These are phyloP conservation scores for Diaporthe sp. DNA, from an alignment of 2,329 filamentous ascomycete species.

Conservation along the genomic window DNA sequence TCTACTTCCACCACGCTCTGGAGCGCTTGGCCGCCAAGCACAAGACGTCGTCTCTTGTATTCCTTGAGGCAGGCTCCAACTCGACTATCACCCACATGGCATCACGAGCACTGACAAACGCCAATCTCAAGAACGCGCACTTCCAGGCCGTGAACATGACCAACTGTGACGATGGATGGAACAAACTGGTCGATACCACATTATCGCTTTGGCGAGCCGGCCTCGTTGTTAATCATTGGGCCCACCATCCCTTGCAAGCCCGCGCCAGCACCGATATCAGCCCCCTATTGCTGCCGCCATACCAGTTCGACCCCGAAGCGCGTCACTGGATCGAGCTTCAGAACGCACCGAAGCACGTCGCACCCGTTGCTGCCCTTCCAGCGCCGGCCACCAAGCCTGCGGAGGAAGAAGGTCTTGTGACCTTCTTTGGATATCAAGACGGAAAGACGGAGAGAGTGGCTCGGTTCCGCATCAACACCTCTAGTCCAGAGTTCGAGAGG, in stretches of 20 bases:
- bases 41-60: slow-evolving; percentile 47
- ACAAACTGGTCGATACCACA: slow-evolving; percentile 47
- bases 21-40: background rate
- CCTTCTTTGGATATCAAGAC: slow-evolving; percentile 42
- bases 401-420: slow-evolving; percentile 43
- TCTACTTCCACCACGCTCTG: slow-evolving; percentile 58
- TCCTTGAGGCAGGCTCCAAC: slow-evolving; percentile 59
- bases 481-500: slow-evolving; percentile 50
- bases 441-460: slow-evolving; percentile 40
- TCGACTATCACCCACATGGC: slow-evolving; percentile 55
- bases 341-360: slow-evolving; percentile 39
- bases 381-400: background rate
- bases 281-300: slow-evolving; percentile 54
- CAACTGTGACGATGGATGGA: slow-evolving; percentile 29
- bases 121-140: slow-evolving; percentile 7
- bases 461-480: slow-evolving; percentile 59
- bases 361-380: background rate
- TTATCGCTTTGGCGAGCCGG: slow-evolving; percentile 58
- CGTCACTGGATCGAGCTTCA: slow-evolving; percentile 56
- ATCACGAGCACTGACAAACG: slow-evolving; percentile 43
- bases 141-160: slow-evolving; percentile 48
- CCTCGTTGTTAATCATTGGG: slow-evolving; percentile 54
- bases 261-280: slow-evolving; percentile 46
- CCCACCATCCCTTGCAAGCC: slow-evolving; percentile 44
- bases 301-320: slow-evolving; percentile 56